Evolutionary conservation across 106 monocot genomes (phyloP).

Genomic region (Iris macrosiphon): DNA sequence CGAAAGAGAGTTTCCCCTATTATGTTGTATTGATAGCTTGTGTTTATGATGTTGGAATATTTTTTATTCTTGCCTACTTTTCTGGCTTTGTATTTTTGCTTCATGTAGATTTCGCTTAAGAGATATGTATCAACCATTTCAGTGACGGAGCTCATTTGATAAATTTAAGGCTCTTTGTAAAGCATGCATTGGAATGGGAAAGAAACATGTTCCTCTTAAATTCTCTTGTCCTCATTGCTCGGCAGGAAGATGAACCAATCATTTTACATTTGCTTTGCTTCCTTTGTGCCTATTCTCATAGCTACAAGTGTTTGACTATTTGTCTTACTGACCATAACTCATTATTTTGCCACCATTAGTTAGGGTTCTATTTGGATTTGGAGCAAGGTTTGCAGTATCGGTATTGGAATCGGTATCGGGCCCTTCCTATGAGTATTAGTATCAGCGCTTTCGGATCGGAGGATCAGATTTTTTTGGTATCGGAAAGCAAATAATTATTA

Average conservation of each 20-base stretch:
- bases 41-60: slow-evolving; percentile 17
- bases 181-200: slow-evolving; percentile 11
- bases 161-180: slow-evolving; percentile 20
- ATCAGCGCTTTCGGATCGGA: not conserved
- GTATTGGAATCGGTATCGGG: too few relatives aligned
- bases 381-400: too few relatives aligned
- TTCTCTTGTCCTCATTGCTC: slow-evolving; percentile 27
- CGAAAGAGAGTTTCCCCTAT: not conserved
- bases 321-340: too few relatives aligned
- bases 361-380: too few relatives aligned
- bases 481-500: too few relatives aligned
- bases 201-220: not conserved
- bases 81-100: slow-evolving; percentile 13
- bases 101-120: slow-evolving; percentile 39
- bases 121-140: slow-evolving; percentile 11
- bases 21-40: not conserved
- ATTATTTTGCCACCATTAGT: too few relatives aligned
- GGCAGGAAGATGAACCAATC: slow-evolving; percentile 13
- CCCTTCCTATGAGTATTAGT: not conserved
- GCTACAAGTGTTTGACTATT: not conserved
- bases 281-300: not conserved
- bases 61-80: slow-evolving; percentile 47
- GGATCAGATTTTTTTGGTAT: too few relatives aligned
- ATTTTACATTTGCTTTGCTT: slow-evolving; percentile 6
- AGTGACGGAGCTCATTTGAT: not conserved